Evolutionary conservation across 768 basidiomycete genomes (phyloP).

Genomic region (Fomitopsis pulvina): DNA sequence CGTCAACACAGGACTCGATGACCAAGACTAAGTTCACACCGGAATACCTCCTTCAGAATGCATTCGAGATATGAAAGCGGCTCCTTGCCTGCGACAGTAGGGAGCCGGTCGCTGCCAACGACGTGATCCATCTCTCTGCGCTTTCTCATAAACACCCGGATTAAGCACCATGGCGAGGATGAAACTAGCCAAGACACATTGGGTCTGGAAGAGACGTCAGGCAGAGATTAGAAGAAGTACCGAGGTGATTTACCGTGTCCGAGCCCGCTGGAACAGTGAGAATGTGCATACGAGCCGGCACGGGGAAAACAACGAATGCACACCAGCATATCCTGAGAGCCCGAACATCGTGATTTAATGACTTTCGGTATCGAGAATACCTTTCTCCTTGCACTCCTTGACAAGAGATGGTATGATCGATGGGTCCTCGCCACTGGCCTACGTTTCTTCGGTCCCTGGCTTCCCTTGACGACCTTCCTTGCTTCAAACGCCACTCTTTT

Average conservation of each 20-base stretch:
- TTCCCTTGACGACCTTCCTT: too few relatives aligned
- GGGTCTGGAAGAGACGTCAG: slow-evolving; percentile 24
- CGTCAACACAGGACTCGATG: not conserved
- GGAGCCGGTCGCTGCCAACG: slow-evolving; percentile 28
- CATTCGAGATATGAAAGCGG: slow-evolving; percentile 16
- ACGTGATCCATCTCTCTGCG: slow-evolving; percentile 38
- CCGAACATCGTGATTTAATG: slow-evolving; percentile 14
- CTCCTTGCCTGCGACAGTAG: slow-evolving; percentile 16
- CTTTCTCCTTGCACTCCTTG: not conserved
- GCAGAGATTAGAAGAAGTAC: slow-evolving; percentile 2
- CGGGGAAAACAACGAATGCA: not conserved
- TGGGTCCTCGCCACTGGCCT: too few relatives aligned
- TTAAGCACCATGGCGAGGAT: slow-evolving; percentile 34
- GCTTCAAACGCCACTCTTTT: too few relatives aligned
- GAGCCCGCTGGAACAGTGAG: slow-evolving; percentile 16
- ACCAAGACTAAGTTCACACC: slow-evolving; percentile 5
- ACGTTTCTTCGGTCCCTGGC: too few relatives aligned
- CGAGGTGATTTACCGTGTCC: too few relatives aligned
- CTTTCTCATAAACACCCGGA: slow-evolving; percentile 32
- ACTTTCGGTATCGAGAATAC: not conserved
- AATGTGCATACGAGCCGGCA: not conserved
- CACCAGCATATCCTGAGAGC: not conserved
- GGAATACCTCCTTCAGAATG: slow-evolving; percentile 15
- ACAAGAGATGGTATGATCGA: too few relatives aligned
- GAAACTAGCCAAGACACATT: slow-evolving; percentile 31